phyloP scores from a whole-genome alignment of 1,284 basidiomycete genomes.

The Ustilago trichophora region DNA sequence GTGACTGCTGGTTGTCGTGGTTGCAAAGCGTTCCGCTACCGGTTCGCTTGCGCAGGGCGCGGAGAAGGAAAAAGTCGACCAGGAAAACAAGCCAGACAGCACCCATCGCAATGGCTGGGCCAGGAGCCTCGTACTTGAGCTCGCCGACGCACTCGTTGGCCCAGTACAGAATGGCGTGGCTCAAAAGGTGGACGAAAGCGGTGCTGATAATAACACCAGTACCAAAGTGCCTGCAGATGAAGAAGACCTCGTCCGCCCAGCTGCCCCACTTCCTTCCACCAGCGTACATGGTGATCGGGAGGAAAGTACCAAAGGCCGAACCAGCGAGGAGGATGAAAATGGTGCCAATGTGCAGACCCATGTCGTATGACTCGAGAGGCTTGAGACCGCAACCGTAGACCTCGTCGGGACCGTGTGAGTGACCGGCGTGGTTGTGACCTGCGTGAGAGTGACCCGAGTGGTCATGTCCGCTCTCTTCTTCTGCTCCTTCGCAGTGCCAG shows the following conservation, averaged over 20 bases:
- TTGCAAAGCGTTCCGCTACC: background rate
- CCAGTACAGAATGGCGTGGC: slow-evolving; percentile 67
- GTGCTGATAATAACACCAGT: slow-evolving; percentile 69
- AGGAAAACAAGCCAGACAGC: slow-evolving; percentile 58
- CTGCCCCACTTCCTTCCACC: background rate
- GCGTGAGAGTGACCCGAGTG: slow-evolving; percentile 25
- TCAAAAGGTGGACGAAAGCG: slow-evolving; percentile 69
- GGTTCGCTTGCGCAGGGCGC: slow-evolving; percentile 10
- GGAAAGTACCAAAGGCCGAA: slow-evolving; percentile 65
- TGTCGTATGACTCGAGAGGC: slow-evolving; percentile 64
- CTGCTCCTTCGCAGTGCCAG: slow-evolving; percentile 38
- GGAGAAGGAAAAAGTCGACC: slow-evolving; percentile 63
- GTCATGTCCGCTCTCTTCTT: slow-evolving; percentile 6
- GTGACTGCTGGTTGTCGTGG: slow-evolving; percentile 8
- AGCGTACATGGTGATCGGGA: slow-evolving; percentile 67
- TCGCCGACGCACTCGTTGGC: slow-evolving; percentile 68
- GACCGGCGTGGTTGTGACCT: slow-evolving; percentile 35
- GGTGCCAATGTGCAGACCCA: slow-evolving; percentile 68
- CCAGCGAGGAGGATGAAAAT: slow-evolving; percentile 68
- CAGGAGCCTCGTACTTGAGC: slow-evolving; percentile 68
- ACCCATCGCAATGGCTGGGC: slow-evolving; percentile 66
- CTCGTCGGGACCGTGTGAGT: slow-evolving; percentile 65
- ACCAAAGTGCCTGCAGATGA: slow-evolving; percentile 49
- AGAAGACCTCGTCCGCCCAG: slow-evolving; percentile 31
- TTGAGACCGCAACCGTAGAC: slow-evolving; percentile 65